phyloP scores from a whole-genome alignment of 2,329 filamentous ascomycete species.

The Phoma sp. region DNA sequence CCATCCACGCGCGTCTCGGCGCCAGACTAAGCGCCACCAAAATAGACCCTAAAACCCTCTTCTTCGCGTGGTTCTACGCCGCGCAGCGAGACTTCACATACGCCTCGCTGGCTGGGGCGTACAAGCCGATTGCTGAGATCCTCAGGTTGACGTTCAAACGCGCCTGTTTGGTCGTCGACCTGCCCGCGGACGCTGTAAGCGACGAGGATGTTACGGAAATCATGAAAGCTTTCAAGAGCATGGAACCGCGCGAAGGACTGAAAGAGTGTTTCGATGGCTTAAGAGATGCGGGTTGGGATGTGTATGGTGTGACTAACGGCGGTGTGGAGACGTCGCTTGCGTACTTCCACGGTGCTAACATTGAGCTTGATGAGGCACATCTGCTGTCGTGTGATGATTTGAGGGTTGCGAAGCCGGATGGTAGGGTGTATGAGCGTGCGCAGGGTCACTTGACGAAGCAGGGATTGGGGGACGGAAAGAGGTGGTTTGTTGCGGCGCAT shows the following conservation, averaged over 20 bases:
- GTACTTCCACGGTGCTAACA: conserved; percentile 26
- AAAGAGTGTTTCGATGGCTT: conserved; percentile 34
- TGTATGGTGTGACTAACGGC: conserved; percentile 36
- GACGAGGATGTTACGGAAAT: conserved; percentile 27
- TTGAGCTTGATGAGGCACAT: conserved; percentile 28
- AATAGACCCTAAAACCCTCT: conserved; percentile 31
- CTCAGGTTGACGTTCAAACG: conserved; percentile 29
- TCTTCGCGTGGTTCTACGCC: conserved; percentile 40
- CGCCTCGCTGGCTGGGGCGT: conserved; percentile 23
- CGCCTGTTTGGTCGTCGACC: conserved; percentile 28
- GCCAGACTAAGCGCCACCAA: conserved; percentile 20
- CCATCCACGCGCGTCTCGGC: conserved; percentile 27
- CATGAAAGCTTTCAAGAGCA: conserved; percentile 33
- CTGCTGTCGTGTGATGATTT: conserved; percentile 33
- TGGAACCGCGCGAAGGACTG: conserved; percentile 28
- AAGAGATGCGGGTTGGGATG: conserved; percentile 27
- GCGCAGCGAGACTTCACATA: conserved; percentile 39
- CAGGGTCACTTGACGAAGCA: conserved; percentile 21
- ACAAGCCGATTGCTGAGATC: conserved; percentile 33
- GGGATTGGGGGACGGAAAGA: conserved; percentile 17
- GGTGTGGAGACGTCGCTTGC: conserved; percentile 23
- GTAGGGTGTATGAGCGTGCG: conserved; percentile 31
- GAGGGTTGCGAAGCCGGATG: conserved; percentile 32
- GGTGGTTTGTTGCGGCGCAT: conserved; percentile 40
- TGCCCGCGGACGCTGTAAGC: conserved; percentile 24